Evolutionary conservation across 1,284 basidiomycete species (phyloP).

Genomic region (Inonotus obliquus): DNA sequence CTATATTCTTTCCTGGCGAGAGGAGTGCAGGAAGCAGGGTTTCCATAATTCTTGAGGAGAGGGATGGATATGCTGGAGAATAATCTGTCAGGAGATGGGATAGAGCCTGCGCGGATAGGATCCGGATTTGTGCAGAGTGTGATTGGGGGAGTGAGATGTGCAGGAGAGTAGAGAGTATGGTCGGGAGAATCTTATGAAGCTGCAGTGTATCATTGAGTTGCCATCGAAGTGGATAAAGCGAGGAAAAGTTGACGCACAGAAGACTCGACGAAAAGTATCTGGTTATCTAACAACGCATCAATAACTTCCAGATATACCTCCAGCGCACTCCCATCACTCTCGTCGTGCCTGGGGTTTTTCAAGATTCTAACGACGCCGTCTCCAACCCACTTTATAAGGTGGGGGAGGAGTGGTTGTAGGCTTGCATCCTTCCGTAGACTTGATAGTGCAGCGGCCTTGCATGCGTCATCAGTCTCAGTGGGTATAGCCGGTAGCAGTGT

Average conservation of each 20-base stretch:
- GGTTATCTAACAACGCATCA: constrained; percentile 78
- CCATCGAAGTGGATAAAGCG: constrained; percentile 6
- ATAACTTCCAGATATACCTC: constrained; percentile 81
- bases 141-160: constrained; percentile 73
- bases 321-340: constrained; percentile 62
- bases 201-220: constrained; percentile 30
- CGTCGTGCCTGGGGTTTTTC: constrained; percentile 52
- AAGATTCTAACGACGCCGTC: constrained; percentile 77
- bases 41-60: constrained; percentile 87
- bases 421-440: constrained; percentile 90
- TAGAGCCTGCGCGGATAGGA: constrained; percentile 76
- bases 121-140: constrained; percentile 61
- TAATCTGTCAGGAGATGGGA: constrained; percentile 72
- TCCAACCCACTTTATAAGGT: constrained; percentile 91
- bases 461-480: constrained; percentile 54
- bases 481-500: constrained; percentile 69
- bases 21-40: constrained; percentile 86
- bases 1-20: constrained; percentile 62
- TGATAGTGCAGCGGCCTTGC: constrained; percentile 84
- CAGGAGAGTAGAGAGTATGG: constrained; percentile 86
- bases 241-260: constrained; percentile 61
- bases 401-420: constrained; percentile 88
- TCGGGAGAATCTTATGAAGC: constrained; percentile 94
- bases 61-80: constrained; percentile 78
- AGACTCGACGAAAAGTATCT: constrained; percentile 91